Percentiles rank a stretch among this genome's conserved stretches.
Conservation (phyloP, 768 basidiomycete genomes). For the Tulasnella sp. region DNA sequence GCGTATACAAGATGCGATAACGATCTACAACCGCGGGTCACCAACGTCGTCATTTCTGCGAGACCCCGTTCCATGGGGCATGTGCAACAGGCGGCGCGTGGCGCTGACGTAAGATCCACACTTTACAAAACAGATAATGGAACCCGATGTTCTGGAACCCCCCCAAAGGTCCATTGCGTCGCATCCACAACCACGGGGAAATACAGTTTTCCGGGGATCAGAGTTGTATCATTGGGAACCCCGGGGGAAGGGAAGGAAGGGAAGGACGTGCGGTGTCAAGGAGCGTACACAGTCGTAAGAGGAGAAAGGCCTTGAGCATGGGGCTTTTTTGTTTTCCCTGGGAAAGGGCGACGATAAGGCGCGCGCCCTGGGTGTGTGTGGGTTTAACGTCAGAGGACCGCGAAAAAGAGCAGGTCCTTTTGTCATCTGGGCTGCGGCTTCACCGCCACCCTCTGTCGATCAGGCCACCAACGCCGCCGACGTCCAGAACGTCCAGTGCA, state of each 20-base stretch:
- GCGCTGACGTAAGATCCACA: neutral
- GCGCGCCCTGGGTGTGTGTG: neutral
- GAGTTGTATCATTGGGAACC: neutral
- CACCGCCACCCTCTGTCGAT: neutral
- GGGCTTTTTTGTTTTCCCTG: neutral
- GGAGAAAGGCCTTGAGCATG: neutral
- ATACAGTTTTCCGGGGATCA: conserved; percentile 1
- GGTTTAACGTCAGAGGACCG: neutral
- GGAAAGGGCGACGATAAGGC: conserved; percentile 6
- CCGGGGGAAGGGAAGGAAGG: no score
- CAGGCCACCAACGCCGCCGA: conserved; percentile 2
- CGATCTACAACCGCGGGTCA: neutral
- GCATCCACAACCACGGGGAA: neutral
- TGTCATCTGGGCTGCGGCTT: neutral
- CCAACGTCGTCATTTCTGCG: neutral
- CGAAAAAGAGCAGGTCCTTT: neutral
- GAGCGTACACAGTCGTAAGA: no score
- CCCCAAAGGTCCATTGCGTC: neutral
- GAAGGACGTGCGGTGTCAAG: no score
- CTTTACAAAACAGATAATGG: neutral
- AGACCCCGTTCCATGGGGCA: neutral
- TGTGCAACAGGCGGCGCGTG: neutral
- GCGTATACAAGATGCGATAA: neutral
- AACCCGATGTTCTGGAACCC: neutral
- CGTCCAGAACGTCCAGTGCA: neutral